Conservation (phyloP, 495 filamentous ascomycete genomes). For the Aspergillus campestris region DNA sequence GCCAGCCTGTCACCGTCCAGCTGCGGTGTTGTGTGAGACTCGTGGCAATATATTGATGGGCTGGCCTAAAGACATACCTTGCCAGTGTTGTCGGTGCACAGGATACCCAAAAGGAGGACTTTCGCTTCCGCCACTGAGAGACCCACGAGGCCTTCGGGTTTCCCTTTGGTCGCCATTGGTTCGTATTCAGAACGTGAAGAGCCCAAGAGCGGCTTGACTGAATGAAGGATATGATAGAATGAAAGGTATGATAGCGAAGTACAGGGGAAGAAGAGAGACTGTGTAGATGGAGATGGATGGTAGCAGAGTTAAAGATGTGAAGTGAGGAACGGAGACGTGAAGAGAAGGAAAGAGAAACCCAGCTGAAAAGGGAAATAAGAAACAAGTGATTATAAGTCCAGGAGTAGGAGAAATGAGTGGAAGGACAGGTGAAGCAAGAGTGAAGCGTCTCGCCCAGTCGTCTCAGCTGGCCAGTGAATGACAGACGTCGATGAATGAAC, state of each 20-base stretch:
- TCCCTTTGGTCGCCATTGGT: conserved; percentile 1
- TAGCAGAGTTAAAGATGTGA: background rate
- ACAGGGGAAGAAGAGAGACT: conserved; percentile 1
- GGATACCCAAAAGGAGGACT: conserved; percentile 14
- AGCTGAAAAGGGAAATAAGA: background rate
- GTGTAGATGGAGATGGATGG: background rate
- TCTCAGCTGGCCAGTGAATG: too few species aligned
- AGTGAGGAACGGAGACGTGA: background rate
- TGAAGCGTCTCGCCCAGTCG: too few species aligned
- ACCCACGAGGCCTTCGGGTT: conserved; percentile 14
- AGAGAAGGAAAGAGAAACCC: background rate
- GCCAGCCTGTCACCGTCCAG: conserved; percentile 32
- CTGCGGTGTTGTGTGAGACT: conserved; percentile 11
- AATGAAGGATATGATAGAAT: background rate
- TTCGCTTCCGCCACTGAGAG: conserved; percentile 13
- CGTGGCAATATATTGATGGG: background rate
- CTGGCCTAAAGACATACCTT: conserved; percentile 11
- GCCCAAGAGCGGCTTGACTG: background rate
- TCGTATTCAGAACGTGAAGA: background rate
- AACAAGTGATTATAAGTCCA: too few species aligned
- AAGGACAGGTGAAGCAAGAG: too few species aligned
- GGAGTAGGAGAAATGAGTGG: too few species aligned
- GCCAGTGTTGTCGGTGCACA: conserved; percentile 8
- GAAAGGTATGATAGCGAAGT: background rate
- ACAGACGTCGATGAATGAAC: too few species aligned